These are phyloP conservation scores for Chytriomyces confervae DNA, from an alignment of 192 early-diverging fungal genomes.

Conservation along the genomic window DNA sequence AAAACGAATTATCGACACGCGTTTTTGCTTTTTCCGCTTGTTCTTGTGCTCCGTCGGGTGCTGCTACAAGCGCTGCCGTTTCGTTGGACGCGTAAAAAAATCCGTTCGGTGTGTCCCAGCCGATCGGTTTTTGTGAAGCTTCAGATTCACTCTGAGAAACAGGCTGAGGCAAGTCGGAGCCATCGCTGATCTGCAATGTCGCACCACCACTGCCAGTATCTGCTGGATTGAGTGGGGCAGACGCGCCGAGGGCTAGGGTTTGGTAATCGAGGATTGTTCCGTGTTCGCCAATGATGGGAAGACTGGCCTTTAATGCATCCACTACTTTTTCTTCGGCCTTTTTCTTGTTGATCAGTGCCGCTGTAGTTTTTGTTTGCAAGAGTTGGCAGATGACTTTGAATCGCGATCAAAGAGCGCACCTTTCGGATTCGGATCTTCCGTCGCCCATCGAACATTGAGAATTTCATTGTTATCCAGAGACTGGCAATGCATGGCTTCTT, in stretches of 20 bases:
- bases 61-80: neutral
- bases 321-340: conserved; percentile 64
- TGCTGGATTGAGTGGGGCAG: neutral
- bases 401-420: conserved; percentile 7
- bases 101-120: conserved; percentile 36
- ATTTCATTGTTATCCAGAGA: conserved; percentile 77
- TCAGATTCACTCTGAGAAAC: neutral
- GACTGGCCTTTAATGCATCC: conserved; percentile 59
- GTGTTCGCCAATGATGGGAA: conserved; percentile 61
- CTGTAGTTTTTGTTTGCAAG: conserved; percentile 21
- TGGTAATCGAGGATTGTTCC: conserved; percentile 66
- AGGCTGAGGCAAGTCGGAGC: neutral
- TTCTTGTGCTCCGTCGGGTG: conserved; percentile 15
- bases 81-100: conserved; percentile 34
- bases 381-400: neutral
- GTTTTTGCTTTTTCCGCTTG: neutral
- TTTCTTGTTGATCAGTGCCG: conserved; percentile 57
- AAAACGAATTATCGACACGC: neutral
- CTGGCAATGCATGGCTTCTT: conserved; percentile 86
- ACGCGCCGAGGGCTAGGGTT: conserved; percentile 24
- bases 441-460: conserved; percentile 80
- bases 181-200: neutral
- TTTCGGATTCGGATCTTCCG: conserved; percentile 77
- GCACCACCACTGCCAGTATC: neutral
- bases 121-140: conserved; percentile 3